These are phyloP conservation scores for Pulveroboletus ravenelii DNA, from an alignment of 768 basidiomycete genomes.

Conservation along the genomic window DNA sequence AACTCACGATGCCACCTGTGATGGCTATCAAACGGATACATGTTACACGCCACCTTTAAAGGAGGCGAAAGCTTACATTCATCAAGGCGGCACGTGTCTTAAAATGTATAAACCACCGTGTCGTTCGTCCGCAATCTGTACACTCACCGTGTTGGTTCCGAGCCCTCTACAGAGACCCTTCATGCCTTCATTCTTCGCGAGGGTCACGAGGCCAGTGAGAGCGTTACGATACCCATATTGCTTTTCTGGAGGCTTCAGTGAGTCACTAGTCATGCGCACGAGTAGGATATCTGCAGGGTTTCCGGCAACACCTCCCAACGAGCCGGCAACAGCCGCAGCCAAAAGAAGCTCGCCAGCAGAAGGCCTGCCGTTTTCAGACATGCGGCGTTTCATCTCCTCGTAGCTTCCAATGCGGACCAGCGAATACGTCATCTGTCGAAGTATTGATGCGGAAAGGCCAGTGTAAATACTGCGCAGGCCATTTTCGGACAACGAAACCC, in stretches of 20 bases:
- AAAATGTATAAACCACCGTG: slow-evolving; percentile 1
- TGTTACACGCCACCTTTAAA: slow-evolving; percentile 2
- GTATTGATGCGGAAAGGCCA: slow-evolving; percentile 75
- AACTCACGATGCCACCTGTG: slow-evolving; percentile 81
- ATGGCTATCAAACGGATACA: slow-evolving; percentile 42
- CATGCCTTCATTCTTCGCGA: slow-evolving; percentile 67
- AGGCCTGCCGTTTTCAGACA: slow-evolving; percentile 49
- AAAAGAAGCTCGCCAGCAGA: slow-evolving; percentile 52
- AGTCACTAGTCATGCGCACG: slow-evolving; percentile 87
- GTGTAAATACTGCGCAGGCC: slow-evolving; percentile 76
- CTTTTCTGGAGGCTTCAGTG: slow-evolving; percentile 65
- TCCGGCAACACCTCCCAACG: slow-evolving; percentile 76
- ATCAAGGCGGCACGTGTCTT: slow-evolving; percentile 64
- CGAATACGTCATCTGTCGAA: slow-evolving; percentile 90
- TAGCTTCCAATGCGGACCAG: slow-evolving; percentile 81
- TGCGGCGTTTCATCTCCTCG: slow-evolving; percentile 63
- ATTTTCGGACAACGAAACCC: slow-evolving; percentile 56
- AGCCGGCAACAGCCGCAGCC: slow-evolving; percentile 70
- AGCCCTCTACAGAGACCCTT: slow-evolving; percentile 69
- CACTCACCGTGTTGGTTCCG: slow-evolving; percentile 68
- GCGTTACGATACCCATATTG: slow-evolving; percentile 78
- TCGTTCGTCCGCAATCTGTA: neutral
- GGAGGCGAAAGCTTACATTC: slow-evolving; percentile 49
- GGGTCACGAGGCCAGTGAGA: slow-evolving; percentile 60
- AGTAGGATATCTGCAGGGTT: slow-evolving; percentile 77